Evolutionary conservation across 768 basidiomycete species (phyloP).

Genomic region (Leccinum uliginosum): DNA sequence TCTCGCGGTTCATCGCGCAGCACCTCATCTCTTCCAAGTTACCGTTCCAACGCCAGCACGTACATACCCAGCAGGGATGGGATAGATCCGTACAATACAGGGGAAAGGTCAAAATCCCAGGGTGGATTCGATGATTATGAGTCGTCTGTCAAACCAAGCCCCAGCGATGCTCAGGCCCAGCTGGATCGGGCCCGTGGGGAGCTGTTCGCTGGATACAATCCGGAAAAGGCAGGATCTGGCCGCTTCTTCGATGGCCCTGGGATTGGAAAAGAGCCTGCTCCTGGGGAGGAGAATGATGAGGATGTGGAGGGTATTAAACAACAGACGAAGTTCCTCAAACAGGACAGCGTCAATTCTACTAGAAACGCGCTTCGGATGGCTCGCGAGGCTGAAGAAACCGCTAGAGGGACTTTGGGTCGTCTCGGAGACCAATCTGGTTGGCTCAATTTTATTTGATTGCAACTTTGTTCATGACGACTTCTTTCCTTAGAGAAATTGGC

Average conservation of each 20-base stretch:
- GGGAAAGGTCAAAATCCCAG: constrained; percentile 26
- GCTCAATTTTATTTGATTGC: constrained; percentile 16
- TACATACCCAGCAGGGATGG: constrained; percentile 71
- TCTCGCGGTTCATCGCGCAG: constrained; percentile 29
- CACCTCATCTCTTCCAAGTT: constrained; percentile 38
- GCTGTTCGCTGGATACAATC: constrained; percentile 72
- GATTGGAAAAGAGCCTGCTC: constrained; percentile 41
- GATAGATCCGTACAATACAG: constrained; percentile 43
- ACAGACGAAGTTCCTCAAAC: constrained; percentile 83
- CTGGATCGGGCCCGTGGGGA: constrained; percentile 65
- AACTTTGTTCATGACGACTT: background rate
- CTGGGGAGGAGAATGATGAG: constrained; percentile 76
- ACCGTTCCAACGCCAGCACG: constrained; percentile 52
- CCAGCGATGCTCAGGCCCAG: constrained; percentile 36
- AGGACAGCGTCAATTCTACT: constrained; percentile 85
- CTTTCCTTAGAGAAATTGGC: constrained; percentile 67
- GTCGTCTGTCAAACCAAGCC: constrained; percentile 4
- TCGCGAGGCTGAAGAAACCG: constrained; percentile 95
- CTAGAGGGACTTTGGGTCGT: constrained; percentile 72
- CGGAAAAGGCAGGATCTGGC: constrained; percentile 52
- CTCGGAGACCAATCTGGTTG: constrained; percentile 92
- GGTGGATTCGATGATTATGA: constrained; percentile 24
- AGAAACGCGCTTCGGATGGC: constrained; percentile 92
- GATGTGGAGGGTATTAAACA: constrained; percentile 95
- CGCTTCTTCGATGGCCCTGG: constrained; percentile 67